Conservation (phyloP, 805 yeast genomes). For the Candida ortonii region DNA sequence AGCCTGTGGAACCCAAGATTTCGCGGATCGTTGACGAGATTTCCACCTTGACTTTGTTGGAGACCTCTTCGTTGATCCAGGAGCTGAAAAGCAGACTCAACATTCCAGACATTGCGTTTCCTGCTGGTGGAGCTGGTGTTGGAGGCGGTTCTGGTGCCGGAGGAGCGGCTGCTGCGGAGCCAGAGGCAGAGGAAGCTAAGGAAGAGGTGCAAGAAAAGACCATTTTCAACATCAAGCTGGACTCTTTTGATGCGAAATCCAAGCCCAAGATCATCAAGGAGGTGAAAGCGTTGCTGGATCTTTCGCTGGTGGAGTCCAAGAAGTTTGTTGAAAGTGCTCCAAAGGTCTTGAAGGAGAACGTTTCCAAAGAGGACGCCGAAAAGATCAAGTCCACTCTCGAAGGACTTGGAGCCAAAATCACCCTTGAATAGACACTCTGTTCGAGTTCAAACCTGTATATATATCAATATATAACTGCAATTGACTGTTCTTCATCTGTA, state of each 20-base stretch:
- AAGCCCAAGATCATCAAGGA: slow-evolving; percentile 98
- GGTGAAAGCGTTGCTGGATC: slow-evolving; percentile 85
- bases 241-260: slow-evolving; percentile 88
- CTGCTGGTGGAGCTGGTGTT: slow-evolving; percentile 61
- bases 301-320: slow-evolving; percentile 94
- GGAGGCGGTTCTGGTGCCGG: too few species aligned
- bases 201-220: slow-evolving; percentile 89
- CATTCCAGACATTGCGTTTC: slow-evolving; percentile 90
- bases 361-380: slow-evolving; percentile 95
- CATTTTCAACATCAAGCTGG: slow-evolving; percentile 87
- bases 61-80: slow-evolving; percentile 81
- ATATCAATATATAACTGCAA: slow-evolving; percentile 7
- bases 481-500: slow-evolving; percentile 6
- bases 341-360: slow-evolving; percentile 89
- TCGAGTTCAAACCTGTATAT: slow-evolving; percentile 14
- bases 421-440: slow-evolving; percentile 64
- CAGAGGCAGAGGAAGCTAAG: slow-evolving; percentile 67
- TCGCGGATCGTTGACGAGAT: slow-evolving; percentile 84
- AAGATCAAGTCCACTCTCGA: slow-evolving; percentile 91
- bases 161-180: slow-evolving; percentile 66
- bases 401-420: slow-evolving; percentile 90
- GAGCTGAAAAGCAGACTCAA: slow-evolving; percentile 80
- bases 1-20: slow-evolving; percentile 84
- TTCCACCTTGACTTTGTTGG: slow-evolving; percentile 84
- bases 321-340: slow-evolving; percentile 98